Evolutionary conservation across 768 basidiomycete species (phyloP).

Genomic region (Hemileccinum rubropunctum): DNA sequence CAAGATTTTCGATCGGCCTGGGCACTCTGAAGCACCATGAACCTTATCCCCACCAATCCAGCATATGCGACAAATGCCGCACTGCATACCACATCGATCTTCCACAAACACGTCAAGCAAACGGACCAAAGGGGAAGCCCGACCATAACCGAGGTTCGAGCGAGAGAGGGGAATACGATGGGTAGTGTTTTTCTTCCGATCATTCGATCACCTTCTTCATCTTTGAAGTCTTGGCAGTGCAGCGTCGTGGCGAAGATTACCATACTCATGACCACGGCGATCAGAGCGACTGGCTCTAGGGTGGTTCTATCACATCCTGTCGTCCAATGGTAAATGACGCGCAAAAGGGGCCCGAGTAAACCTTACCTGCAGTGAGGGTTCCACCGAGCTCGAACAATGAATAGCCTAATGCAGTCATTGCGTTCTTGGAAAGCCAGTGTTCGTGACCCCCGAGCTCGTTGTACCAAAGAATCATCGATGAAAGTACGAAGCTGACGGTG

Average conservation of each 20-base stretch:
- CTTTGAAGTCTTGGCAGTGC: constrained; percentile 37
- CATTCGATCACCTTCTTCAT: constrained; percentile 40
- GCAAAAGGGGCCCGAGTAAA: neutral
- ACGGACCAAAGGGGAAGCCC: constrained; percentile 31
- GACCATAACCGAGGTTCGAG: constrained; percentile 25
- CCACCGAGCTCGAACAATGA: constrained; percentile 38
- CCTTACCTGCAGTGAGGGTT: constrained; percentile 36
- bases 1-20: constrained; percentile 28
- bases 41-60: constrained; percentile 23
- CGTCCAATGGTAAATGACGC: constrained; percentile 1
- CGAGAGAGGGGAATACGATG: constrained; percentile 38
- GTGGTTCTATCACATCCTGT: constrained; percentile 23
- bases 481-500: constrained; percentile 29
- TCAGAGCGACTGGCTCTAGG: constrained; percentile 24
- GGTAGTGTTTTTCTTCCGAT: constrained; percentile 43
- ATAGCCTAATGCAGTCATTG: constrained; percentile 36
- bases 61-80: constrained; percentile 26
- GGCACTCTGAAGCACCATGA: constrained; percentile 20
- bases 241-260: constrained; percentile 37
- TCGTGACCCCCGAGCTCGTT: constrained; percentile 33
- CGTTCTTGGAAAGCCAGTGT: constrained; percentile 35
- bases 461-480: constrained; percentile 34
- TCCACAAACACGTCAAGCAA: constrained; percentile 25
- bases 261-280: constrained; percentile 32
- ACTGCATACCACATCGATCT: constrained; percentile 26